Conservation (phyloP, 1,284 basidiomycete genomes). For the Ganoderma lingzhi region DNA sequence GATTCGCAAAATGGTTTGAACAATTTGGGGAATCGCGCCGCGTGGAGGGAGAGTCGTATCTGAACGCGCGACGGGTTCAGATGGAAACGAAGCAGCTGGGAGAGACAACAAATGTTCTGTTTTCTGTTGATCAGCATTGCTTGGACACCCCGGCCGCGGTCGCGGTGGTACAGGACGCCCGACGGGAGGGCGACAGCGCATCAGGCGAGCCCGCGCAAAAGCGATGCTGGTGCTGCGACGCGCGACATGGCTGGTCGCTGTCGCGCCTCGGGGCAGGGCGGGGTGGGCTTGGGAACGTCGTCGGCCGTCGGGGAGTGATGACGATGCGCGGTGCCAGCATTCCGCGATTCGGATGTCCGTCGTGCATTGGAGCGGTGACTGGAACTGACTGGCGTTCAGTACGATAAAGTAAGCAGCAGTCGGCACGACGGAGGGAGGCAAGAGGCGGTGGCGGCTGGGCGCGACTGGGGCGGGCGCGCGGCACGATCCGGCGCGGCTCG, state of each 20-base stretch:
- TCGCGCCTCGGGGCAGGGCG: constrained; percentile 5
- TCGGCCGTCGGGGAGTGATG: neutral
- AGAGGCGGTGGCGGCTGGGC: constrained; percentile 7
- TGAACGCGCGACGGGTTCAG: neutral
- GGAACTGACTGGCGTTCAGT: constrained; percentile 20
- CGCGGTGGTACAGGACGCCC: constrained; percentile 13
- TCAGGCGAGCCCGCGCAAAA: constrained; percentile 10
- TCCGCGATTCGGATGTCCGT: neutral
- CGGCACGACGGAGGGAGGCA: neutral
- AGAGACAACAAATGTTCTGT: neutral
- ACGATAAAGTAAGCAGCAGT: neutral
- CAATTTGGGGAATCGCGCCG: neutral
- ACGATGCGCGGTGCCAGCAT: neutral
- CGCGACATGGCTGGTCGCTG: constrained; percentile 4
- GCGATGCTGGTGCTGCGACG: constrained; percentile 16
- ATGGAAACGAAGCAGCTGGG: neutral
- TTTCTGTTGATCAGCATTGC: constrained; percentile 13
- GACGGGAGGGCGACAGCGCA: constrained; percentile 19
- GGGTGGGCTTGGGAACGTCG: constrained; percentile 3
- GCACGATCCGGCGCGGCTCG: constrained; percentile 10
- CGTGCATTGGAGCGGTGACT: neutral
- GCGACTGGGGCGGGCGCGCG: constrained; percentile 11
- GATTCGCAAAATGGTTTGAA: neutral
- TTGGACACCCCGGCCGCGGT: constrained; percentile 2
- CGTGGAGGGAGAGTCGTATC: neutral